Evolutionary conservation across 345 rosid genomes (phyloP).

Genomic region (Gossypium turneri): DNA sequence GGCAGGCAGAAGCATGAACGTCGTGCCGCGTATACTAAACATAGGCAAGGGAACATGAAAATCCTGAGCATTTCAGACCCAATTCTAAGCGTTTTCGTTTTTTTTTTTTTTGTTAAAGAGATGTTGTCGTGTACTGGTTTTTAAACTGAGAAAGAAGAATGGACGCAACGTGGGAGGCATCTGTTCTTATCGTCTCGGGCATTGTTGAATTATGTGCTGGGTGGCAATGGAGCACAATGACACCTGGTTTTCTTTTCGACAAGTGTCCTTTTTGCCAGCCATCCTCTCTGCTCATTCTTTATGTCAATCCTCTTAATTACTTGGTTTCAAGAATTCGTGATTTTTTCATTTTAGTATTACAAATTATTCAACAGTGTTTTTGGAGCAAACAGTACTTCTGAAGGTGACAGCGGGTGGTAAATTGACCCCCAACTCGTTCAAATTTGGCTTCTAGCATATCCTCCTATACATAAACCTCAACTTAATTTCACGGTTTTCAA

Average conservation of each 20-base stretch:
- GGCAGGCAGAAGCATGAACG: slow-evolving; percentile 12
- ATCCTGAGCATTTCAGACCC: not conserved
- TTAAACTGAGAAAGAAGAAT: not conserved
- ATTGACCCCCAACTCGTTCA: no score
- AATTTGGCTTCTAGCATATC: no score
- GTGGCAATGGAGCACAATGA: not conserved
- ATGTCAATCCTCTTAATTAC: no score
- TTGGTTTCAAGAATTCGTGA: no score
- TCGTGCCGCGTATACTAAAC: slow-evolving; percentile 33
- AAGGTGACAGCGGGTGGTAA: no score
- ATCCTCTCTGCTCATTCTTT: not conserved
- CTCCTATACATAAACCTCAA: no score
- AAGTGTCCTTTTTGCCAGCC: not conserved
- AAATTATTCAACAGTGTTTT: no score
- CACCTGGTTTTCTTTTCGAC: not conserved
- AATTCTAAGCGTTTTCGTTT: not conserved
- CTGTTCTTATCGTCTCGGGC: slow-evolving; percentile 24
- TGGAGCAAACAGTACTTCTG: no score
- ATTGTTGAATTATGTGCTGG: not conserved
- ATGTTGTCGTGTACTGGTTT: not conserved
- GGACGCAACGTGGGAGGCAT: not conserved
- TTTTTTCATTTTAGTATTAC: no score
- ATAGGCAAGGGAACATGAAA: no score
- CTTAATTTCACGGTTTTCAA: no score
- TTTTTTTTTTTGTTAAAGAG: not conserved